phyloP scores from a whole-genome alignment of 2,329 filamentous ascomycete species.

The Alternaria arbusti region DNA sequence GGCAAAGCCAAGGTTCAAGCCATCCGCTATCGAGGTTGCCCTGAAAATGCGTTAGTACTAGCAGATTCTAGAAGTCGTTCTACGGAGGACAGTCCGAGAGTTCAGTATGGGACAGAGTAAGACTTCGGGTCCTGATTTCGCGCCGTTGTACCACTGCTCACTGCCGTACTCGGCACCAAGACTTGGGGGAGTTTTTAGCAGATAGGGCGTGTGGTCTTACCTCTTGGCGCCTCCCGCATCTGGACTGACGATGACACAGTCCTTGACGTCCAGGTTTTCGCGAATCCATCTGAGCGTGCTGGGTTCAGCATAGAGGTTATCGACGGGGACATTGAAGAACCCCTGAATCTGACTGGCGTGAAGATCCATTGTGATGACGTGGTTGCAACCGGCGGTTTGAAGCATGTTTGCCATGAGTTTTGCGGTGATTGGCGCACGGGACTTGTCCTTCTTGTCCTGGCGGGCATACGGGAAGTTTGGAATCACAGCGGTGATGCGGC shows the following conservation, averaged over 20 bases:
- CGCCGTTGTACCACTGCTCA: neutral
- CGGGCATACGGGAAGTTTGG: conserved; percentile 96
- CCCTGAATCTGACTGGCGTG: conserved; percentile 94
- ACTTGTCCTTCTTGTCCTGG: conserved; percentile 98
- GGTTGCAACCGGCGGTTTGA: conserved; percentile 89
- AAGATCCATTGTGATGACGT: conserved; percentile 95
- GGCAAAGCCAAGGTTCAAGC: conserved; percentile 87
- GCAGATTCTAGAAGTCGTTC: neutral
- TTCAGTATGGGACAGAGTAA: neutral
- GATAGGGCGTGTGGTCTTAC: conserved; percentile 48
- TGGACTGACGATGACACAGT: conserved; percentile 92
- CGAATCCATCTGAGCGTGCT: conserved; percentile 90
- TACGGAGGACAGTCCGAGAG: conserved; percentile 1
- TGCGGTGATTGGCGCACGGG: conserved; percentile 92
- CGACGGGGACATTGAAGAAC: conserved; percentile 86
- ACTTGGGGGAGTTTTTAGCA: neutral
- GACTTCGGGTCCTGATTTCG: neutral
- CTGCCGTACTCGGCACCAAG: neutral
- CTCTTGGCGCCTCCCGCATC: conserved; percentile 95
- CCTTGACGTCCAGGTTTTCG: conserved; percentile 79
- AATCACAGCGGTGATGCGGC: conserved; percentile 92
- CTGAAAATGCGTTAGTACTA: conserved; percentile 48
- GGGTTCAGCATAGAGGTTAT: conserved; percentile 91
- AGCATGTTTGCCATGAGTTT: conserved; percentile 98
- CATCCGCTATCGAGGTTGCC: conserved; percentile 91